A percentile compares a stretch with the other conserved stretches of the same genome.
Evolutionary conservation across 2,329 filamentous ascomycete species (phyloP).

Genomic region (Ophiostoma pallidulum): DNA sequence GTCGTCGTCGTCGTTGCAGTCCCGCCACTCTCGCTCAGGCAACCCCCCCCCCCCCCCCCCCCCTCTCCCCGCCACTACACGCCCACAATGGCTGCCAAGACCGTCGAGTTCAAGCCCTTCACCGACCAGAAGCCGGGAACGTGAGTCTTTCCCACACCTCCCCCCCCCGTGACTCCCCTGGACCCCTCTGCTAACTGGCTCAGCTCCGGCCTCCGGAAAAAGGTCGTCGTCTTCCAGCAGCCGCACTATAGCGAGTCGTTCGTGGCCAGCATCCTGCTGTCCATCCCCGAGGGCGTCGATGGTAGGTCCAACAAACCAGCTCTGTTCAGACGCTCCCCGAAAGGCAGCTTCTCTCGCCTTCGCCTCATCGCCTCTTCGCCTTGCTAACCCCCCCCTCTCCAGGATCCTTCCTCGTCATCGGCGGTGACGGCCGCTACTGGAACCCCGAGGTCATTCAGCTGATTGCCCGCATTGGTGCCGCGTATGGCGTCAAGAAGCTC

Average conservation of each 20-base stretch:
- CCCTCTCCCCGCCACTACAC: background rate
- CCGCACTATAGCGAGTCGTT: conserved; percentile 94
- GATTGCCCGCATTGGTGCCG: conserved; percentile 94
- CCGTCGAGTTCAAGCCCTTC: conserved; percentile 75
- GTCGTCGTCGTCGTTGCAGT: background rate
- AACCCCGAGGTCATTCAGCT: conserved; percentile 94
- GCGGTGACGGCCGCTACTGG: conserved; percentile 93
- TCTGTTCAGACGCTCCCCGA: too few species aligned
- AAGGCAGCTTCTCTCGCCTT: too few species aligned
- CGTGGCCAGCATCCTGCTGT: conserved; percentile 84
- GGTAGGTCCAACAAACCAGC: conserved; percentile 32
- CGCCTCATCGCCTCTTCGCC: conserved; percentile 16
- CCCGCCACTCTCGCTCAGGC: too few species aligned
- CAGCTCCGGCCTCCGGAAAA: conserved; percentile 96
- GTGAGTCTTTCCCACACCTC: conserved; percentile 50
- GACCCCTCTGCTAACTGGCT: conserved; percentile 3
- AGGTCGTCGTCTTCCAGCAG: conserved; percentile 96
- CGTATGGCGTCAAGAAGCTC: conserved; percentile 98
- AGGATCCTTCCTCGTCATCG: conserved; percentile 83
- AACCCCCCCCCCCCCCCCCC: background rate
- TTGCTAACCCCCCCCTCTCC: background rate
- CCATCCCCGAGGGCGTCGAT: conserved; percentile 88
- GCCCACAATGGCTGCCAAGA: conserved; percentile 56
- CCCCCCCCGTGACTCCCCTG: conserved; percentile 2
- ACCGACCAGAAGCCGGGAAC: conserved; percentile 98